These are phyloP conservation scores for Wickerhamomyces subpelliculosus DNA, from an alignment of 805 yeast species.

Conservation along the genomic window DNA sequence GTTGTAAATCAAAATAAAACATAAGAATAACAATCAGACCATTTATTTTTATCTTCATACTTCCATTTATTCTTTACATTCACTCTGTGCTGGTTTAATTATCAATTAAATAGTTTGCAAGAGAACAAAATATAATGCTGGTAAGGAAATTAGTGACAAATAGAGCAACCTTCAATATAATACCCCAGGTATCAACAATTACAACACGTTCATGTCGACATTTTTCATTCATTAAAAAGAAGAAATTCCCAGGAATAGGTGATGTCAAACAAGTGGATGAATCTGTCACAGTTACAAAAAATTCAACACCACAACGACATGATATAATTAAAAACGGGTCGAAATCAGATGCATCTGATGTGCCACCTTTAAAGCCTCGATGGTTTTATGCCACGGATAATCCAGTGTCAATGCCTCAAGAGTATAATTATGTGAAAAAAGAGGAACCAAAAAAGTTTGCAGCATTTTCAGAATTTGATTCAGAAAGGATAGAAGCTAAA, in stretches of 20 bases:
- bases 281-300: background rate
- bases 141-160: too few relatives aligned
- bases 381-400: constrained; percentile 87
- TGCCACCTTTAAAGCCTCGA: background rate
- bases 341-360: constrained; percentile 8
- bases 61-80: too few relatives aligned
- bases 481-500: constrained; percentile 46
- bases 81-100: too few relatives aligned
- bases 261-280: background rate
- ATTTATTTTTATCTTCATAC: too few relatives aligned
- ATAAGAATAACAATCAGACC: too few relatives aligned
- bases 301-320: background rate
- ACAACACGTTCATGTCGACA: background rate
- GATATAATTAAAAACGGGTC: background rate
- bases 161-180: too few relatives aligned
- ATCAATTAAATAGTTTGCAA: too few relatives aligned
- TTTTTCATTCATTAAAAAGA: background rate
- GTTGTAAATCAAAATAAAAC: too few relatives aligned
- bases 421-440: constrained; percentile 44
- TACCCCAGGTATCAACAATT: background rate
- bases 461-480: constrained; percentile 62
- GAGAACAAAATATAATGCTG: too few relatives aligned
- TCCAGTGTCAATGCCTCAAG: constrained; percentile 62
- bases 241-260: background rate
- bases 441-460: constrained; percentile 52